Base-by-base conservation (phyloP, 208 protist species). In the Crithidia fasciculata region DNA sequence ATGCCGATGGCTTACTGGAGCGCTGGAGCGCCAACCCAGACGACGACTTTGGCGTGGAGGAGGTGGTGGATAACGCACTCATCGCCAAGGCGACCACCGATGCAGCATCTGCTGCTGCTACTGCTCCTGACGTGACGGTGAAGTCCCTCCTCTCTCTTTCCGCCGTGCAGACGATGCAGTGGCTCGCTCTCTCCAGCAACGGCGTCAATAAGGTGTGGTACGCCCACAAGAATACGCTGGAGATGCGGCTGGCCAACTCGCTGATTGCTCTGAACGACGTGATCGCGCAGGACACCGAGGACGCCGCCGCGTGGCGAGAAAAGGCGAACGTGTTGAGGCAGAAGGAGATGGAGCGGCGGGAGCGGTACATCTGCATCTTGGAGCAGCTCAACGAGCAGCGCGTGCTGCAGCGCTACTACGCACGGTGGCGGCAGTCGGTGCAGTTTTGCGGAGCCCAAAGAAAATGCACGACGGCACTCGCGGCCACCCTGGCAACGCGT, bases 131-230 rank as follows among this genome's bases (percentile, higher is more conserved):
- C 54, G 16, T 57, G 52, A 41, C 41, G 5, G 78, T 93, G 47
- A 41, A 82, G 3, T 56, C 76, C 2, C 56, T 94, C 5, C 75
- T 87, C 45, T 80, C 81, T 13, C 58, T 95, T 8, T 70, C 79
- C 18, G 81, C 85, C 10, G 83, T 90, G 47, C 89, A 95, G 63
- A 93, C 90, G 44, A 80, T 95, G 72, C 85, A 94, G 72, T 84
- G 95, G 49, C 76, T 95, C 10, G 86, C 87, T 10, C 68, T 97
- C 8, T 90, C 90, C 16, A 96, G 88, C 79, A 95, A 95, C 74
- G 90, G 90, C 16, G 76, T 93, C 7, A 97, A 95, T 78, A 95
- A 91, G 64, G 82, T 95, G 5, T 97, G 94, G 92, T 94, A 90
- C 77, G 81, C 77, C 18, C 86, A 91, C 56, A 73, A 80, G 54